Evolutionary conservation across 768 basidiomycete genomes (phyloP).

Genomic region (Leccinum obscurum): DNA sequence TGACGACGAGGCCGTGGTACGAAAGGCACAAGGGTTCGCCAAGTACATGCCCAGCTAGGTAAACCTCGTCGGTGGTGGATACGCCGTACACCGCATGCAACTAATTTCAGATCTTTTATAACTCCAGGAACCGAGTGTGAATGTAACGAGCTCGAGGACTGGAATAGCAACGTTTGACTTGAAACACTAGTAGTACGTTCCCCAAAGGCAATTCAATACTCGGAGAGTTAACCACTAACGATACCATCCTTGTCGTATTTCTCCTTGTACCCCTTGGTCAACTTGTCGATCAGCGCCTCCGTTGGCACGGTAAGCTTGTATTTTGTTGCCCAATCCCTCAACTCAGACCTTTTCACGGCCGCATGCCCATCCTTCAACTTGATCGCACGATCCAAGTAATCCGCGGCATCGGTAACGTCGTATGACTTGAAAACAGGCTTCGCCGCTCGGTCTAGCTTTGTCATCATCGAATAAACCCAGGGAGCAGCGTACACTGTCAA

Average conservation of each 20-base stretch:
- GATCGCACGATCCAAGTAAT: conserved; percentile 7
- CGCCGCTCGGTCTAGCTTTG: conserved; percentile 8
- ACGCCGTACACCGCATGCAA: no score
- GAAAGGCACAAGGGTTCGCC: conserved; percentile 99
- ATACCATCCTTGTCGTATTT: conserved; percentile 1
- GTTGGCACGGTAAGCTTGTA: conserved; percentile 2
- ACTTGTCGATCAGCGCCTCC: neutral
- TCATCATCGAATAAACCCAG: conserved; percentile 11
- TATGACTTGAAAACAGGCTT: conserved; percentile 8
- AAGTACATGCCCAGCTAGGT: no score
- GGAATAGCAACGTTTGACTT: no score
- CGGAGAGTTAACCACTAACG: neutral
- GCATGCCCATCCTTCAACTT: neutral
- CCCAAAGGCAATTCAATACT: neutral
- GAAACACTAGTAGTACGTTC: neutral
- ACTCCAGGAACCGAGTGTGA: no score
- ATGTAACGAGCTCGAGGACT: no score
- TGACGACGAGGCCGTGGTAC: conserved; percentile 77
- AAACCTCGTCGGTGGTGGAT: no score
- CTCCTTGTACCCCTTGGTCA: conserved; percentile 2
- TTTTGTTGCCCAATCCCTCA: conserved; percentile 1
- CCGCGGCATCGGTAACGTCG: conserved; percentile 8
- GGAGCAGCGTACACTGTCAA: conserved; percentile 15
- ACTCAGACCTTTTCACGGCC: conserved; percentile 9
- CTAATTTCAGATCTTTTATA: no score